phyloP scores from a whole-genome alignment of 768 basidiomycete species.

The Tylopilus plumbeoviolaceoides region DNA sequence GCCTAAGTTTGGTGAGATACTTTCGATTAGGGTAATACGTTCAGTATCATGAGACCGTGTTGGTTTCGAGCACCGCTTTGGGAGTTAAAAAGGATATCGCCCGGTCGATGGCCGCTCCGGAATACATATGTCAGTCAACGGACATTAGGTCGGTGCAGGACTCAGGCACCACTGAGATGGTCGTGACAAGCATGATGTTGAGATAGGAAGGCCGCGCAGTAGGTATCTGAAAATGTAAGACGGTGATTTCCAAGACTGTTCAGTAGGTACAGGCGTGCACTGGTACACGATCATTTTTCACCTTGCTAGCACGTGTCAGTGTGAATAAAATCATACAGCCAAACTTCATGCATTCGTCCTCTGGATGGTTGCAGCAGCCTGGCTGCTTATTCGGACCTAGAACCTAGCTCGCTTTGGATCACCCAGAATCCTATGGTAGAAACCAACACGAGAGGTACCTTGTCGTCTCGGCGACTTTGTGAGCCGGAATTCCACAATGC shows the following conservation, averaged over 20 bases:
- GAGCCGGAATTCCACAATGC: slow-evolving; percentile 21
- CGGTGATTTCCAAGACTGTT: background rate
- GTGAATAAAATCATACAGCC: background rate
- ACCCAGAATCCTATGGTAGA: slow-evolving; percentile 16
- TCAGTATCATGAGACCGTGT: no score
- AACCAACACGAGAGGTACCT: slow-evolving; percentile 12
- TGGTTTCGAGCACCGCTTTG: no score
- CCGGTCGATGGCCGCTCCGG: background rate
- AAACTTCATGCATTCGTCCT: background rate
- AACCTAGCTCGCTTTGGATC: slow-evolving; percentile 16
- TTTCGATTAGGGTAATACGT: no score
- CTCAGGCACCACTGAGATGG: background rate
- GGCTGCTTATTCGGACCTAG: background rate
- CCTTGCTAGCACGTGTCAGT: background rate
- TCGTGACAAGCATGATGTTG: background rate
- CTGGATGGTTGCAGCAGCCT: background rate
- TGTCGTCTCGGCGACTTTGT: slow-evolving; percentile 14
- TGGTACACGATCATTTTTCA: background rate
- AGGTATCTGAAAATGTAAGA: background rate
- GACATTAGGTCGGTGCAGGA: background rate
- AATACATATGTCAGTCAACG: no score
- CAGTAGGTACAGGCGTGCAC: background rate
- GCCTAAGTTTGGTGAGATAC: no score
- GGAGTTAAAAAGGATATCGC: background rate
- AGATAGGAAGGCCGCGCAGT: background rate